Base-by-base conservation (phyloP, 805 yeast species). In the Candida loeiensis region DNA sequence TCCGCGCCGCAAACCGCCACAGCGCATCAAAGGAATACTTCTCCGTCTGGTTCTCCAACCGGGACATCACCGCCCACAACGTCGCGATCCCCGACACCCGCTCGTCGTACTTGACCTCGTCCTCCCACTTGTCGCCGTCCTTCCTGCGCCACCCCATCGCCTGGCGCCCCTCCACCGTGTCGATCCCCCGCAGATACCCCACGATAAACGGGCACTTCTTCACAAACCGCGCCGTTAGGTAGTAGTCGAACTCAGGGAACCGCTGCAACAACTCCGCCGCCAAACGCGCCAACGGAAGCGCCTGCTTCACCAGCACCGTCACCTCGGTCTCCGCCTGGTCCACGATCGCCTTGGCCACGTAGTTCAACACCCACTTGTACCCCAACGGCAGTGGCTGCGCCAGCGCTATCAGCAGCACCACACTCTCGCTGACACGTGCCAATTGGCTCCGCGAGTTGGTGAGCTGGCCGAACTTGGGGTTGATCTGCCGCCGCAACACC, bases 321-420 rank as follows among this genome's bases (percentile, higher is more conserved):
- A 88, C 90, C 60, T 93, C 99, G 1, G 95, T 78, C 60, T 90
- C 98, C 1, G 97, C 91, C 63, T 93, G 99, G 19, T 84, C 78
- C 1, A 93, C 86, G 1, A 90, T 65, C 3, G 91, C 85, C 55
- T 93, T 93, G 4, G 96, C 84, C 20, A 85, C 74, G 54, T 82
- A 83, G 55, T 93, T 93, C 25, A 89, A 63, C 5, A 85, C 72
- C 89, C 95, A 90, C 24, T 73, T 59, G 51, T 66, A 85, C 1
- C 82, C 83, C 13, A 83, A 53, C 2, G 72, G 73, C 45, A 74
- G 61, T 6, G 54, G 47, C 26, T 69, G 66, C 0, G 85, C 73
- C 28, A 74, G 71, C 4, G 49, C 58, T 3, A 91, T 61, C 21
- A 82, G 54, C 4, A 53, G 63, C 1, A 64, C 50, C 2, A 93